Percentiles rank a stretch among this genome's conserved stretches.
phyloP scores from a whole-genome alignment of 2,329 filamentous ascomycete species.

The Blumeria graminis region DNA sequence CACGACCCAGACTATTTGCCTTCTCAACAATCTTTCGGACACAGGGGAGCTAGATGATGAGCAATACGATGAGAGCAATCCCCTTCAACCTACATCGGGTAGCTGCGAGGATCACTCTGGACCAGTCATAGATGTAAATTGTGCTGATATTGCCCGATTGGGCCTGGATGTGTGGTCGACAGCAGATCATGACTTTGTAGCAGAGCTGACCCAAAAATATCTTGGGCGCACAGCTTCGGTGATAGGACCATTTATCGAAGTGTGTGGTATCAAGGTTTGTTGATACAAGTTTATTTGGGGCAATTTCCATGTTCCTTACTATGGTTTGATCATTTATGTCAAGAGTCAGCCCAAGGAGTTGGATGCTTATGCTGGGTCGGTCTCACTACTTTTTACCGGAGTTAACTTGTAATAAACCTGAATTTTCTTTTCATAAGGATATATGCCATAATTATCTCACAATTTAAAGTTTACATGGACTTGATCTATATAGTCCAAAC shows the following conservation, averaged over 20 bases:
- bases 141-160: conserved; percentile 42
- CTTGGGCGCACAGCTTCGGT: conserved; percentile 39
- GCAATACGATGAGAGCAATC: conserved; percentile 14
- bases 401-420: too few relatives aligned
- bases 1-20: conserved; percentile 38
- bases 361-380: background rate
- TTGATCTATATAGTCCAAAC: background rate
- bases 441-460: too few relatives aligned
- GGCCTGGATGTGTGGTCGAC: conserved; percentile 59
- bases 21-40: conserved; percentile 36
- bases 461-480: background rate
- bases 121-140: conserved; percentile 27
- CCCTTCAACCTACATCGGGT: conserved; percentile 31
- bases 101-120: conserved; percentile 15
- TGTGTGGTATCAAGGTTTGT: conserved; percentile 51
- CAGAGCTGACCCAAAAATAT: conserved; percentile 36
- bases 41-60: conserved; percentile 16
- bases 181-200: conserved; percentile 43
- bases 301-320: background rate
- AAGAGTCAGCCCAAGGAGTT: background rate
- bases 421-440: too few relatives aligned
- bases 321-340: background rate
- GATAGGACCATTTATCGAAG: conserved; percentile 43
- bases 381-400: too few relatives aligned
- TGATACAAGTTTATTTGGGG: conserved; percentile 14